Evolutionary conservation across 2,329 filamentous ascomycete species (phyloP).

Genomic region (Peltaster fructicola): DNA sequence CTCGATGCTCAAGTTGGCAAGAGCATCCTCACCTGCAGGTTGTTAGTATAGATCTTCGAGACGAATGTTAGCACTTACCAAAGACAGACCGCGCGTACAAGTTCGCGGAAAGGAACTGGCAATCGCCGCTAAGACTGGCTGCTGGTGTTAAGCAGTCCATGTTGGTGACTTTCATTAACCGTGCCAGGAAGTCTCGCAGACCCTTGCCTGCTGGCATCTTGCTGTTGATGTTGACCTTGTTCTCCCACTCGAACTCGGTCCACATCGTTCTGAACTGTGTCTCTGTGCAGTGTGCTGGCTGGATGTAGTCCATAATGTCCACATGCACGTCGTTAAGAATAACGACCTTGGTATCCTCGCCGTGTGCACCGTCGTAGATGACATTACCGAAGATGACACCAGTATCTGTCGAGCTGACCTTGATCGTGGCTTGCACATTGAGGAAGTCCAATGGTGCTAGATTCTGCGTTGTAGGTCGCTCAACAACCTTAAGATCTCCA

Average conservation of each 20-base stretch:
- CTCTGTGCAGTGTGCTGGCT: conserved; percentile 89
- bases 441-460: conserved; percentile 90
- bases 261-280: conserved; percentile 99
- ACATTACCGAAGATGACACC: conserved; percentile 98
- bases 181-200: conserved; percentile 76
- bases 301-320: conserved; percentile 99
- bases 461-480: conserved; percentile 90
- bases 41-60: conserved; percentile 6
- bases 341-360: conserved; percentile 86
- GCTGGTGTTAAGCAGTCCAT: conserved; percentile 97
- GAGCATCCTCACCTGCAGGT: conserved; percentile 73
- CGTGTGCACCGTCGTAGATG: conserved; percentile 85
- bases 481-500: conserved; percentile 93
- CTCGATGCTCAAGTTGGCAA: conserved; percentile 95
- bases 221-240: conserved; percentile 99
- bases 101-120: conserved; percentile 93
- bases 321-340: conserved; percentile 97
- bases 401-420: conserved; percentile 93
- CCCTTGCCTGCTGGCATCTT: conserved; percentile 59
- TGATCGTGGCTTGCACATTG: conserved; percentile 96
- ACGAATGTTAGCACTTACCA: conserved; percentile 46
- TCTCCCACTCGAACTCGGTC: conserved; percentile 99
- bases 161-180: conserved; percentile 94
- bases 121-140: conserved; percentile 90
- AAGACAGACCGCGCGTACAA: conserved; percentile 94